Evolutionary conservation across 139 green algal species (phyloP), one percentile per base, ranked within the genome.

Genomic region (Desmodesmus armatus): DNA sequence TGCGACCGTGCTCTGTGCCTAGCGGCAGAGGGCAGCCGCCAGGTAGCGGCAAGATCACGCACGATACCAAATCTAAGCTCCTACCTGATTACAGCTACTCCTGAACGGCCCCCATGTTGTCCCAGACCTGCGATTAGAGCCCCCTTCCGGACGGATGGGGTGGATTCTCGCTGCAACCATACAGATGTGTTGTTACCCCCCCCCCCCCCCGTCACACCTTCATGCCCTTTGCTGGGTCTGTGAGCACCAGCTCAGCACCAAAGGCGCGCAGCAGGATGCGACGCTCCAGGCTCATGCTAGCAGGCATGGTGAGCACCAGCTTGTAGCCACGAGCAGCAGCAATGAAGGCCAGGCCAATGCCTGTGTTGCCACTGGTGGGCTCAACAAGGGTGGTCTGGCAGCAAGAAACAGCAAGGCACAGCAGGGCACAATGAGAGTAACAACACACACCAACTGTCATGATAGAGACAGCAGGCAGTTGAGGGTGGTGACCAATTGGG

Each of bases 311-410:
- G 19, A 99, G 91, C 69, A 87, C 81, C 51, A 87, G 63, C 83
- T 87, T 89, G 94, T 99, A 99, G 77, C 97, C 97, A 80, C 94
- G 96, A 29, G 95, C 94, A 7, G 97, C 96, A 9, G 97, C 97
- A 17, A 99, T 95, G 86, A 97, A 99, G 1, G 97, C 97, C 69
- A 99, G 93, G 2, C 96, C 97, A 75, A 99, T 98, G 11, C 97
- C 97, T 15, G 94, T 96, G 88, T 97, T 96, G 51, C 93, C 95
- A 39, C 74, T 92, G 7, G 96, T 98, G 47, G 96, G 93, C 92
- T 99, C 97, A 41, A 99, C 93, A 53, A 99, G 94, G 7, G 94
- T 97, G n/a, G 96, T 98, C 91, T 94, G 85, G 0, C n/a, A 77
- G 1, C 9, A 31, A 23, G 11, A 39, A 77, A 15, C 40, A 17